Base-by-base conservation (phyloP, 257 asterid genomes). In the Solanum sejunctum region DNA sequence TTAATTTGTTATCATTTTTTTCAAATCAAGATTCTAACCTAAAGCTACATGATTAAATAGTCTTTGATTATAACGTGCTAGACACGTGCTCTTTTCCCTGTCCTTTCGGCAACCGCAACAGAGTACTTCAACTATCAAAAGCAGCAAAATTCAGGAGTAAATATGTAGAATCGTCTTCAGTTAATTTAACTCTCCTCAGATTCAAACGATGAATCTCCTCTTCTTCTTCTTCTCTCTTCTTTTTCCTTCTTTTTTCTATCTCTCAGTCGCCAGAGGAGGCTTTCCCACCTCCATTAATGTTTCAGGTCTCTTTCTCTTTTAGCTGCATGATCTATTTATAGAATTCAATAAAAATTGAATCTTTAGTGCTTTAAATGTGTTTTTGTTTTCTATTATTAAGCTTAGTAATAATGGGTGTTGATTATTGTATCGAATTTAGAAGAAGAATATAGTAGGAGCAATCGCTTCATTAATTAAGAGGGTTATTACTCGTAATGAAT, bases 181-280 rank as follows among this genome's bases (percentile, higher is more conserved):
- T 20, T 49, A 75, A 45, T 63, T 51, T 9, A 23, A 75, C 61
- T 49, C n/a, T 72, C 0, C n/a, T 73, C 84, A 60, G 83, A 51
- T 43, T 61, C 66, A 52, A 49, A 75, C 57, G 26, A 85, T 82
- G 88, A 66, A 83, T 83, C 83, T 82, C 84, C 20, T 73, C 83
- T 21, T 72, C 23, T 80, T 87, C 86, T 60, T 92, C 83, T 87
- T 93, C 70, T 88, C 83, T 85, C 91, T 93, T 57, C 83, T 79
- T 67, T 84, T 95, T 47, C 85, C 88, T 39, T 87, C 91, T 16
- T 77, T 91, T 47, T 87, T 90, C 85, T 86, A 67, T 66, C 52
- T 83, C 86, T 72, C 92, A 82, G 3, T 83, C 58, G 89, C 94
- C 85, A 83, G 88, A 54, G 89, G 91, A 80, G 86, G 89, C 84